Conservation (phyloP, 306 rosid genomes). For the Malus asiatica region DNA sequence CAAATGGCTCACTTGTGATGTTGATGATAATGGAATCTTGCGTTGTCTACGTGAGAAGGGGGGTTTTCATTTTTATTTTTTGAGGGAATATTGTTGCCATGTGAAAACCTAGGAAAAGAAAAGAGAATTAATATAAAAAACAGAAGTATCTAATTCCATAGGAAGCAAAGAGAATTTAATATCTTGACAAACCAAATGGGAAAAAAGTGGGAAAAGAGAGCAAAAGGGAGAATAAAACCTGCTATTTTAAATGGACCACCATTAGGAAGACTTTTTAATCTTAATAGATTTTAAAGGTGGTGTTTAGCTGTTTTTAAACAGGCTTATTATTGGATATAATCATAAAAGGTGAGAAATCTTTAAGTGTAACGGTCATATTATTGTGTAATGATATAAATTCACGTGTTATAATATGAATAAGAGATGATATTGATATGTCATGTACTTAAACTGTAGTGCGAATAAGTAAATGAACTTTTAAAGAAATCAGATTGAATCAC, state of each 20-base stretch:
- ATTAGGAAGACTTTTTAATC: background rate
- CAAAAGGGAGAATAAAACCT: background rate
- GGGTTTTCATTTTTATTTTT: background rate
- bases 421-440: no score
- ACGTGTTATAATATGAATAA: no score
- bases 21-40: background rate
- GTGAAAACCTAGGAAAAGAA: background rate
- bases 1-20: background rate
- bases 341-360: background rate
- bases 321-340: no score
- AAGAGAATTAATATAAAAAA: background rate
- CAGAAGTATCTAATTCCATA: background rate
- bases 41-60: background rate
- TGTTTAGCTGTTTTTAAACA: background rate
- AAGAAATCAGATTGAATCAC: no score
- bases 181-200: background rate
- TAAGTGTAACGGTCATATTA: no score
- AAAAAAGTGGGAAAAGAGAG: background rate
- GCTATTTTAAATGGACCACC: slow-evolving; percentile 2
- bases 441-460: no score
- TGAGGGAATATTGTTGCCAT: background rate
- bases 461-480: no score
- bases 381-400: no score
- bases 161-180: background rate
- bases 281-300: background rate